Evolutionary conservation across 257 asterid species (phyloP).

Genomic region (Salvia splendens): DNA sequence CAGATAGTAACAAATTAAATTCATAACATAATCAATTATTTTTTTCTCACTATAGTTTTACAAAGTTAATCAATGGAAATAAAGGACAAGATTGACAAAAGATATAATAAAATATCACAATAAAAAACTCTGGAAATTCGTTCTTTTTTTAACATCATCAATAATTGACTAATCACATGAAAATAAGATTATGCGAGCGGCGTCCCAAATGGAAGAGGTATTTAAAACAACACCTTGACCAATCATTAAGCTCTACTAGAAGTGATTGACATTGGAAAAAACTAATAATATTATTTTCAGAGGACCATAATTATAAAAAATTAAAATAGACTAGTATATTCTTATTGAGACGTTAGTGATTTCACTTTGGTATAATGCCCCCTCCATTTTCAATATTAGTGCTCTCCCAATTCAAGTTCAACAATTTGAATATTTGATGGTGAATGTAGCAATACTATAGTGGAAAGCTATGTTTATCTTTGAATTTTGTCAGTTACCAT

Average conservation of each 20-base stretch:
- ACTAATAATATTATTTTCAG: not conserved
- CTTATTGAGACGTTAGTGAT: not conserved
- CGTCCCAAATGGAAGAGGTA: too few relatives aligned
- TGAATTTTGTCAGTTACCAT: not conserved
- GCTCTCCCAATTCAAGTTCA: slow-evolving; percentile 2
- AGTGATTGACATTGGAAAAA: not conserved
- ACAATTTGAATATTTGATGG: not conserved
- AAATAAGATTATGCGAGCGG: too few relatives aligned
- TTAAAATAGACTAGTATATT: not conserved
- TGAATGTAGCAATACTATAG: slow-evolving; percentile 8
- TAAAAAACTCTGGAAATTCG: not conserved
- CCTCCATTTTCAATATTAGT: slow-evolving; percentile 1
- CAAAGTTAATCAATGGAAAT: too few relatives aligned
- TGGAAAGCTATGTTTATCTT: not conserved
- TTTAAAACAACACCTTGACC: too few relatives aligned
- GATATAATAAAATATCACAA: not conserved
- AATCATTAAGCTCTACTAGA: too few relatives aligned
- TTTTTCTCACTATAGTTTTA: not conserved
- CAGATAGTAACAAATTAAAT: too few relatives aligned
- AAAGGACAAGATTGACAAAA: not conserved
- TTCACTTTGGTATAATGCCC: slow-evolving; percentile 1
- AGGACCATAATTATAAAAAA: not conserved
- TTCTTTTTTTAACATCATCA: not conserved
- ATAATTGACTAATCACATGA: not conserved
- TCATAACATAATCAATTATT: not conserved